These are phyloP conservation scores for Suillus americanus DNA, from an alignment of 768 basidiomycete genomes.

Conservation along the genomic window DNA sequence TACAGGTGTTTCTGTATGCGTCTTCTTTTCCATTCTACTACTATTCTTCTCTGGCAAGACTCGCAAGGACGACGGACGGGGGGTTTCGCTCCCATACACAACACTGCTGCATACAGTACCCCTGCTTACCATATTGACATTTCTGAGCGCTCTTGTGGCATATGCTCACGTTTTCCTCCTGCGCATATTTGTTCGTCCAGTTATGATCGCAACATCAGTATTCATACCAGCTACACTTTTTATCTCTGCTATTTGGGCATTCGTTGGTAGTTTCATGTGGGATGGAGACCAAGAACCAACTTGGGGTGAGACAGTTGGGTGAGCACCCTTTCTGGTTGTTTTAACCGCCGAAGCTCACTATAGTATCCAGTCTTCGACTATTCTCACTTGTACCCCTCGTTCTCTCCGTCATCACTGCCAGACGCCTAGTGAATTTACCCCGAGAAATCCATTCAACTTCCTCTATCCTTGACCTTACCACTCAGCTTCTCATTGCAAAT, in stretches of 20 bases:
- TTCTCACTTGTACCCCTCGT: conserved; percentile 76
- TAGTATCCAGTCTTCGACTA: conserved; percentile 57
- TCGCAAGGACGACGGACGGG: conserved; percentile 8
- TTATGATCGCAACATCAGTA: conserved; percentile 74
- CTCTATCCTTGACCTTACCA: conserved; percentile 55
- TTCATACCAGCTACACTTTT: conserved; percentile 75
- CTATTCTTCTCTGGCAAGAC: conserved; percentile 59
- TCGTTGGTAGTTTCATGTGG: conserved; percentile 75
- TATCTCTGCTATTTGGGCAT: conserved; percentile 78
- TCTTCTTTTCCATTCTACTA: conserved; percentile 63
- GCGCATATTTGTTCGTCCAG: conserved; percentile 80
- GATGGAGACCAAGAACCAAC: conserved; percentile 55
- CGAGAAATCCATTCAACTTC: conserved; percentile 69
- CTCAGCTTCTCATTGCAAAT: conserved; percentile 65
- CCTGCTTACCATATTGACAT: conserved; percentile 68
- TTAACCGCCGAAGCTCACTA: conserved; percentile 15
- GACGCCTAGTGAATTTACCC: conserved; percentile 71
- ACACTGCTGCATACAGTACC: conserved; percentile 78
- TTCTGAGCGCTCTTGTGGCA: conserved; percentile 67
- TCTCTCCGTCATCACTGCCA: conserved; percentile 67
- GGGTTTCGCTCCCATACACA: conserved; percentile 52
- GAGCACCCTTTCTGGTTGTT: conserved; percentile 27
- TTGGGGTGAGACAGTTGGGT: conserved; percentile 85
- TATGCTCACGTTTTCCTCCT: conserved; percentile 77
- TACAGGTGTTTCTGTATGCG: conserved; percentile 54